Evolutionary conservation across 441 rosid species (phyloP), one percentile per base, ranked within the genome.

Genomic region (Corymbia citriodora): DNA sequence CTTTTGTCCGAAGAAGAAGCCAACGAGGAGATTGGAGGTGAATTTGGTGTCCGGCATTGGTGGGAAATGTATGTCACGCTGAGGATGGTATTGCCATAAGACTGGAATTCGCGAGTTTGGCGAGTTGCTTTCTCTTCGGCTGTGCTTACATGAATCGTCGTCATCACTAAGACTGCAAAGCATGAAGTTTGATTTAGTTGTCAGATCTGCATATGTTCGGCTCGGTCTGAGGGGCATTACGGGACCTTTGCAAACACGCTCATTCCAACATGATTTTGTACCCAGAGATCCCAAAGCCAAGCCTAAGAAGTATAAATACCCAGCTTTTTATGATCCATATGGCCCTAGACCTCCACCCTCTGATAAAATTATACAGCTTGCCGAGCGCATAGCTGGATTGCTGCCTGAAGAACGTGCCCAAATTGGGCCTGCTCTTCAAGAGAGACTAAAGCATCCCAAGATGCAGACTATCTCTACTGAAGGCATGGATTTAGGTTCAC

Each of bases 321-420:
- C 97, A 0, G 90, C 93, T 40, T 89, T 94, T 63, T 96, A 96
- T 87, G 93, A 97, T 88, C 97, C 97, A 0, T 97, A 97, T 89
- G 97, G 97, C 90, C 98, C 96, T 8, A 93, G 93, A 91, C 94
- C 97, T 36, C 94, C 96, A 9, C 96, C 97, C 29, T 94, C 95
- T 0, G 95, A 90, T 52, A 97, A 93, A 90, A 89, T 96, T 49
- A 57, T 96, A 83, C 95, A 95, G 92, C 93, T 97, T 72, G 97
- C 99, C 12, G 96, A 97, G 83, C 94, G 93, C 33, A 97, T 97
- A 59, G 96, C 97, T 36, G 92, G 94, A 10, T 57, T 96, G 45
- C 83, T 96, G 21, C 93, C 93, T 10, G 96, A 96, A 89, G 99
- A 97, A 87, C 93, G 95, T 18, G 91, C 87, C 79, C 96, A 94